phyloP scores from a whole-genome alignment of 2,329 filamentous ascomycete species.

The Monosporascus sp. region DNA sequence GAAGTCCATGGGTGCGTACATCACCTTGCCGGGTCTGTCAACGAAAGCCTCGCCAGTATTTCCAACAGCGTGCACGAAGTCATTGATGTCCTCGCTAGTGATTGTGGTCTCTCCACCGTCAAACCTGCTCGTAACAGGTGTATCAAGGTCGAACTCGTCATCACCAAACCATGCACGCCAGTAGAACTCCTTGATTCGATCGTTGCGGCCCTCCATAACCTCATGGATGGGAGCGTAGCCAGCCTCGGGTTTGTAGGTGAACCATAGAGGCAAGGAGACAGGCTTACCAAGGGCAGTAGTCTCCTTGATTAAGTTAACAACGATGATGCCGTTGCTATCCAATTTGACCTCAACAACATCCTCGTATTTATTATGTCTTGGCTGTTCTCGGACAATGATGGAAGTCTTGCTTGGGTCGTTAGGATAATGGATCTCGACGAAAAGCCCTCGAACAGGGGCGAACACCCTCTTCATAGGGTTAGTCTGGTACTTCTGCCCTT shows the following conservation, averaged over 20 bases:
- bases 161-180: conserved; percentile 96
- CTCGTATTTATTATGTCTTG: conserved; percentile 77
- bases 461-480: conserved; percentile 94
- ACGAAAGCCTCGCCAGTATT: conserved; percentile 98
- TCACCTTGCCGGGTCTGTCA: conserved; percentile 86
- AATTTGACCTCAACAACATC: conserved; percentile 85
- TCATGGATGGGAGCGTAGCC: conserved; percentile 97
- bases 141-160: conserved; percentile 77
- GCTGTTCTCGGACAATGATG: conserved; percentile 83
- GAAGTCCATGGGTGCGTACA: conserved; percentile 97
- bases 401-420: conserved; percentile 77
- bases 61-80: conserved; percentile 98
- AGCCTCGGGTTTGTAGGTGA: conserved; percentile 90
- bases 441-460: conserved; percentile 76
- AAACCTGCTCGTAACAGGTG: conserved; percentile 79
- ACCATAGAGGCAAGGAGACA: conserved; percentile 78
- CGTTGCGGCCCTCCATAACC: conserved; percentile 92
- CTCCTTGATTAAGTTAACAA: conserved; percentile 88
- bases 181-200: conserved; percentile 99
- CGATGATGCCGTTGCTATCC: conserved; percentile 70
- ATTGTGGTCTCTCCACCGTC: conserved; percentile 84
- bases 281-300: conserved; percentile 79
- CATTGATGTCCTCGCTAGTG: conserved; percentile 88
- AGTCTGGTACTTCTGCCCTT: conserved; percentile 94
- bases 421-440: conserved; percentile 81